Base-by-base conservation (phyloP, 2,329 filamentous ascomycete genomes). In the Boeremia lycopersici region DNA sequence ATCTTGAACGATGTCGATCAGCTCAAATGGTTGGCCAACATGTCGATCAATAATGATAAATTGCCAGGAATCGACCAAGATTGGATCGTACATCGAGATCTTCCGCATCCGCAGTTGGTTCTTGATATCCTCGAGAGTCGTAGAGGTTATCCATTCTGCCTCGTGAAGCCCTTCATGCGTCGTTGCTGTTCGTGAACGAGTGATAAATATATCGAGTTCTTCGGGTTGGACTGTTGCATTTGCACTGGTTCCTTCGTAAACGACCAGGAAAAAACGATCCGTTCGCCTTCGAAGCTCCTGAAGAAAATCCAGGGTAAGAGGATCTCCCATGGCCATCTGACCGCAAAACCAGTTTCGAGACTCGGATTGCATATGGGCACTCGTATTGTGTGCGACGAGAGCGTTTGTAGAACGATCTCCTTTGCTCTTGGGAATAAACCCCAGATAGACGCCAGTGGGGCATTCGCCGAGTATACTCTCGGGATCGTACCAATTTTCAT, bases 1-100 rank as follows among this genome's bases (percentile, higher is more conserved):
- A 15, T 70, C 68, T 19, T 71, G 62, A 4, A 72, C 61, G 1
- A 70, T 70, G 11, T 71, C 65, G 4, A 71, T 61, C 1, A 72
- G 53, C 6, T 58, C 36, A 12, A 72, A 72, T 0, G 69, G 64
- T 5, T 64, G 31, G 0, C 65, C 64, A 5, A 58, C 57, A 15
- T 68, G 58, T n/a, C 61, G 58, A 23, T 71, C 68, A 29, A 72
- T 68, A 36, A 72, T 65, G 29, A 71, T 69, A 50, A 72, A 71
- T 12, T 71, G 65, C 69, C 68, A 72, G 0, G 69, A 72, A 17
- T 71, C 68, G 0, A 68, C 65, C 0, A 69, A 63, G 3, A 72
- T 69, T 0, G 68, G 65, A n/a, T 72, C 67, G 17, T 70, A 70
- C 63, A 69, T 70, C 0, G 62, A 56, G 0, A 53, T 64, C 40